Evolutionary conservation across 495 filamentous ascomycete genomes (phyloP).

Genomic region (Hyaloscypha finlandica): DNA sequence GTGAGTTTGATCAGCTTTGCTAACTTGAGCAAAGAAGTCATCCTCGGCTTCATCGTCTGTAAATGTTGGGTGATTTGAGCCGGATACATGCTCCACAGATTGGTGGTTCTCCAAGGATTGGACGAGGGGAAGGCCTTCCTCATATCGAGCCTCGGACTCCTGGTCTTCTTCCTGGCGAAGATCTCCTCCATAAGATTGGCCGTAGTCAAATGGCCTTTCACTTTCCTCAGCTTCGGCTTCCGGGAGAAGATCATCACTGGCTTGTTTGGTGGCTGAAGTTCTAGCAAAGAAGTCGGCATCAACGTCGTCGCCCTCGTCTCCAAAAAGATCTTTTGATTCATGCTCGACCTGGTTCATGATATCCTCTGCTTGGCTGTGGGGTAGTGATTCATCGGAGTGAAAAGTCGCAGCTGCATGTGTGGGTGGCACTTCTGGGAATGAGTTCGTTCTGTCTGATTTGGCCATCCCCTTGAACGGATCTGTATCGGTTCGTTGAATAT

Average conservation of each 20-base stretch:
- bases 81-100: constrained; percentile 8
- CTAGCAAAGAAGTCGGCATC: constrained; percentile 33
- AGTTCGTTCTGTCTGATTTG: constrained; percentile 57
- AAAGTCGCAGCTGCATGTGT: constrained; percentile 26
- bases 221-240: background rate
- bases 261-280: constrained; percentile 8
- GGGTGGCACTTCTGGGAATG: constrained; percentile 59
- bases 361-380: constrained; percentile 46
- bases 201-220: constrained; percentile 13
- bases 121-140: constrained; percentile 62
- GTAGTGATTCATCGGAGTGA: constrained; percentile 28
- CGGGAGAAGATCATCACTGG: background rate
- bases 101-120: constrained; percentile 33
- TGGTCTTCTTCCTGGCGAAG: constrained; percentile 27
- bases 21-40: constrained; percentile 52
- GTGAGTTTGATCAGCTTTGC: constrained; percentile 12
- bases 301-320: constrained; percentile 28
- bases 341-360: constrained; percentile 38
- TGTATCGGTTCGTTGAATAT: constrained; percentile 46
- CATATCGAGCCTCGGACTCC: constrained; percentile 52
- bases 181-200: constrained; percentile 25
- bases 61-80: constrained; percentile 5
- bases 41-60: constrained; percentile 45
- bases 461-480: constrained; percentile 59
- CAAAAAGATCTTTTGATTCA: constrained; percentile 34